These are phyloP conservation scores for Arthrobotrys conoides DNA, from an alignment of 2,329 filamentous ascomycete genomes.

Conservation along the genomic window DNA sequence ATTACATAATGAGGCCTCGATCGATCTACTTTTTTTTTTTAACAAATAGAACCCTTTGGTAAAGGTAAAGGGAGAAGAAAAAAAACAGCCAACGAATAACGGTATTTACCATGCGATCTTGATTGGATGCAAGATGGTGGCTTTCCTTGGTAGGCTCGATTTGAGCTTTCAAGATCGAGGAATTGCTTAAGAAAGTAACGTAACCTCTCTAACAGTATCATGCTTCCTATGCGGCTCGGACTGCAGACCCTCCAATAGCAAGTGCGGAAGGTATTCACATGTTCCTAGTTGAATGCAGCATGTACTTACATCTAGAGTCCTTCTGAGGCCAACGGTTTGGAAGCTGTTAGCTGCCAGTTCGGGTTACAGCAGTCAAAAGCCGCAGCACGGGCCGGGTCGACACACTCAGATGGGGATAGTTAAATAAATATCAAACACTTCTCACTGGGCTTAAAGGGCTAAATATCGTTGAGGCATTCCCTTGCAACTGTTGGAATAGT, in stretches of 20 bases:
- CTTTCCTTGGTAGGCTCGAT: conserved; percentile 9
- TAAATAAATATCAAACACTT: not conserved
- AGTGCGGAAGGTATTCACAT: conserved; percentile 21
- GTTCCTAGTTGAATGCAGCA: conserved; percentile 2
- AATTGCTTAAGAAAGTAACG: too few relatives aligned
- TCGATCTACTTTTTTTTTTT: conserved; percentile 8
- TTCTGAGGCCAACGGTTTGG: not conserved
- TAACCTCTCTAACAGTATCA: conserved; percentile 2
- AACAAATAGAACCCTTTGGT: conserved; percentile 12
- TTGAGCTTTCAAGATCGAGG: too few relatives aligned
- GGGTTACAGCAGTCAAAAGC: conserved; percentile 36
- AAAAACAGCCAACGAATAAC: conserved; percentile 13
- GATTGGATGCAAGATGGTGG: conserved; percentile 19
- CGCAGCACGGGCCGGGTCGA: conserved; percentile 9
- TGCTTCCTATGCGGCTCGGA: not conserved
- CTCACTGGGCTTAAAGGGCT: too few relatives aligned
- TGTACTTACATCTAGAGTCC: not conserved
- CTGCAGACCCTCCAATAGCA: not conserved
- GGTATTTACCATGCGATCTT: conserved; percentile 19
- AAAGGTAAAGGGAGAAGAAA: not conserved
- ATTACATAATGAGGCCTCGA: conserved; percentile 25
- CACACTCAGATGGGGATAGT: conserved; percentile 6
- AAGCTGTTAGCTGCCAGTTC: conserved; percentile 48
- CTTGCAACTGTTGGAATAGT: not conserved
- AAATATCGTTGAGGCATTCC: not conserved